Percentiles rank a stretch among this genome's conserved stretches.
Conservation (phyloP, 2,329 filamentous ascomycete species). For the Chrysoporthe cubensis region DNA sequence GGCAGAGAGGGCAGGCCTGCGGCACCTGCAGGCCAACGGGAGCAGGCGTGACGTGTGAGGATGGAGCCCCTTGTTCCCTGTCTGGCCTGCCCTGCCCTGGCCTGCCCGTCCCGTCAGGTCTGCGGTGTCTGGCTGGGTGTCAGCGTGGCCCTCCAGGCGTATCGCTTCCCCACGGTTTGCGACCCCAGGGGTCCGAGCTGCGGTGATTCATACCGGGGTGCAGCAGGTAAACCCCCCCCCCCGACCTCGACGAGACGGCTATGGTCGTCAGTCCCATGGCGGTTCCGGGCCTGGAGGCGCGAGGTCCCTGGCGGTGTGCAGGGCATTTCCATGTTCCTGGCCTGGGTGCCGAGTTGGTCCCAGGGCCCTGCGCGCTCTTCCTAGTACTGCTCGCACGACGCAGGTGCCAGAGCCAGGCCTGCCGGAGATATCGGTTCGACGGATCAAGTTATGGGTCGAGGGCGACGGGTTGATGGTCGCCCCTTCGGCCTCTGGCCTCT, state of each 20-base stretch:
- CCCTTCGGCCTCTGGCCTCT: too few species aligned
- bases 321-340: neutral
- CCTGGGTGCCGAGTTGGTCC: neutral
- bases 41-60: slow-evolving; percentile 7
- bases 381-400: too few species aligned
- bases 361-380: too few species aligned
- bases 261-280: neutral
- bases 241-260: neutral
- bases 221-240: neutral
- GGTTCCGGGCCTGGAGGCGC: neutral
- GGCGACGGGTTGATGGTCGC: too few species aligned
- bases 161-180: neutral
- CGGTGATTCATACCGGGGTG: too few species aligned
- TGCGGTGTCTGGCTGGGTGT: neutral
- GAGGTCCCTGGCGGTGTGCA: slow-evolving; percentile 2
- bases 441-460: too few species aligned
- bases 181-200: neutral
- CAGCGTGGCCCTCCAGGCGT: neutral
- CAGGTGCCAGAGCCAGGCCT: too few species aligned
- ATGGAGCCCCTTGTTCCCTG: slow-evolving; percentile 7
- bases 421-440: too few species aligned
- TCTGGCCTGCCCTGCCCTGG: too few species aligned
- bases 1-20: too few species aligned
- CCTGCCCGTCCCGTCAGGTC: neutral
- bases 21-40: slow-evolving; percentile 6